Conservation (phyloP, 495 filamentous ascomycete species). For the Aspergillus haitiensis region DNA sequence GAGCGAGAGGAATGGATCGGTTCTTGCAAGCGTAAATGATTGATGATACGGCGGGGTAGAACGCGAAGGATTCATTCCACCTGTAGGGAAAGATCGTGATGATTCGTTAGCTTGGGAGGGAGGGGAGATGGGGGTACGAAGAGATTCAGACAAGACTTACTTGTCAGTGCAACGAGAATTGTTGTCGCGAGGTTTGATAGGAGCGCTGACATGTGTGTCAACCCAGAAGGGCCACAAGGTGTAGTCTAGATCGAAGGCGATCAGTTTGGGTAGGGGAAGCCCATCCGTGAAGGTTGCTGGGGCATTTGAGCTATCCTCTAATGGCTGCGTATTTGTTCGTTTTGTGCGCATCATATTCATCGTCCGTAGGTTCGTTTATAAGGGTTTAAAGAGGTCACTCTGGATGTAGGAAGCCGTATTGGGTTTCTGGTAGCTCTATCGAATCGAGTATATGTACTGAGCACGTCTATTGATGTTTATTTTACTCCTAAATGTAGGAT, state of each 20-base stretch:
- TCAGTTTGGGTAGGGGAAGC: constrained; percentile 75
- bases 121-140: not conserved
- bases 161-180: constrained; percentile 55
- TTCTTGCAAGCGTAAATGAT: constrained; percentile 64
- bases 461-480: too few relatives aligned
- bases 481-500: too few relatives aligned
- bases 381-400: too few relatives aligned
- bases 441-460: too few relatives aligned
- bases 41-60: constrained; percentile 75
- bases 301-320: constrained; percentile 43
- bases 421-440: too few relatives aligned
- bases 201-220: constrained; percentile 84
- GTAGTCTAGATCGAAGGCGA: constrained; percentile 96
- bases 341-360: constrained; percentile 37
- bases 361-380: not conserved
- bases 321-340: constrained; percentile 39
- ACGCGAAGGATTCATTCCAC: constrained; percentile 74
- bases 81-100: constrained; percentile 34
- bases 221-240: constrained; percentile 98
- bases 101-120: not conserved
- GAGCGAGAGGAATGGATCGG: constrained; percentile 62
- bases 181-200: constrained; percentile 64
- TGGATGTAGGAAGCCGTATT: too few relatives aligned
- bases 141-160: constrained; percentile 27
- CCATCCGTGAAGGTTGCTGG: constrained; percentile 72